Evolutionary conservation across 2,329 filamentous ascomycete species (phyloP).

Genomic region (Arthroderma sp.): DNA sequence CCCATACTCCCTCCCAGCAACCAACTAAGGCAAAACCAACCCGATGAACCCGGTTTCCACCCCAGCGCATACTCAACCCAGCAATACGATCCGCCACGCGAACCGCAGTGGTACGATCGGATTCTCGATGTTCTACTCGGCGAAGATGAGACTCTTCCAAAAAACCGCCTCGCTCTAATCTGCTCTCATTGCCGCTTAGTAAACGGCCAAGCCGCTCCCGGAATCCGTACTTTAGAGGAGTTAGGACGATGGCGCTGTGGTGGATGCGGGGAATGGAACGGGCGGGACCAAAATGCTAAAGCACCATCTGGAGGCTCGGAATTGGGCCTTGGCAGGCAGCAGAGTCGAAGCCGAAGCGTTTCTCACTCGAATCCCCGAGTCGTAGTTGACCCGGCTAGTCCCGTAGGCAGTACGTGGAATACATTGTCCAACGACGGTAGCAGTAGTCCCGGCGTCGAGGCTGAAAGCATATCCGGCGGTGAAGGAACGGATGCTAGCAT

Average conservation of each 20-base stretch:
- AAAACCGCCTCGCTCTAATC: conserved; percentile 80
- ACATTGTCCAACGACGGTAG: conserved; percentile 1
- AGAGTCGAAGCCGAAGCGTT: conserved; percentile 2
- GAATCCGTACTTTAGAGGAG: conserved; percentile 61
- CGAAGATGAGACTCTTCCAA: conserved; percentile 84
- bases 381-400: not conserved
- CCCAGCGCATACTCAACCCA: conserved; percentile 32
- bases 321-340: not conserved
- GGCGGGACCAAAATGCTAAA: conserved; percentile 53
- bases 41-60: conserved; percentile 33
- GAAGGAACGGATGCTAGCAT: conserved; percentile 3
- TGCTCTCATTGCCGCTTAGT: conserved; percentile 73
- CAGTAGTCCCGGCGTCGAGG: conserved; percentile 1
- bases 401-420: not conserved
- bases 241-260: conserved; percentile 81
- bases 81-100: conserved; percentile 20
- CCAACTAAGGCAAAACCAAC: conserved; percentile 7
- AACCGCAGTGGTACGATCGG: conserved; percentile 80
- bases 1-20: conserved; percentile 1
- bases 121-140: conserved; percentile 84
- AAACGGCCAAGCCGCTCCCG: conserved; percentile 90
- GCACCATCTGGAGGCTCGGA: not conserved
- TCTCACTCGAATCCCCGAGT: not conserved
- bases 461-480: conserved; percentile 1
- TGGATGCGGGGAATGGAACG: conserved; percentile 70